These are phyloP conservation scores for Aspergillus asperescens DNA, from an alignment of 495 filamentous ascomycete genomes.

Conservation along the genomic window DNA sequence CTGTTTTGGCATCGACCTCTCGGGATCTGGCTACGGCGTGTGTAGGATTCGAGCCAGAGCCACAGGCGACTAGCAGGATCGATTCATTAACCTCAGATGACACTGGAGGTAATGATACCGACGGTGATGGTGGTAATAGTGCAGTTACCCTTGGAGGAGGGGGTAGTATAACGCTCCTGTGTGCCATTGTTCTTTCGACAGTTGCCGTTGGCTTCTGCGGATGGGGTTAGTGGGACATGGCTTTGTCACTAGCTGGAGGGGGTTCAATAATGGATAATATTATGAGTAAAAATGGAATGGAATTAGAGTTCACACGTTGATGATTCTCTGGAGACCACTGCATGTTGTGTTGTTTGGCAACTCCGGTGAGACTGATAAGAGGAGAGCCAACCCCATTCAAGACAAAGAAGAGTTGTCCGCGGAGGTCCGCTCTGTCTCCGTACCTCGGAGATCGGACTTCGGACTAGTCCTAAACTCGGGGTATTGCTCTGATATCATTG, in stretches of 20 bases:
- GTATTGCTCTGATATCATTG: conserved; percentile 4
- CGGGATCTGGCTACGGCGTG: conserved; percentile 21
- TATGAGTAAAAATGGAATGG: no score
- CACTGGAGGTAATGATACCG: background rate
- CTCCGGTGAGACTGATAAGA: no score
- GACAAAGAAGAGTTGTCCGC: background rate
- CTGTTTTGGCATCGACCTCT: conserved; percentile 5
- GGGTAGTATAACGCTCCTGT: background rate
- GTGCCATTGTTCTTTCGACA: background rate
- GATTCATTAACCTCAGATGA: background rate
- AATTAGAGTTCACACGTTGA: no score
- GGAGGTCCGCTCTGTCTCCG: background rate
- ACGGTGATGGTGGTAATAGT: background rate
- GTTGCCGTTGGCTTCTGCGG: conserved; percentile 4
- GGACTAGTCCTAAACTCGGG: conserved; percentile 5
- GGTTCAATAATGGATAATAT: no score
- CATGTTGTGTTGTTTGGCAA: no score
- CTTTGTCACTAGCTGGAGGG: no score
- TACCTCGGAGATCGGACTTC: conserved; percentile 11
- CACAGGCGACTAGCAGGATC: background rate
- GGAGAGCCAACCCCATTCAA: no score
- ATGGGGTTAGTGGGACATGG: conserved; percentile 1
- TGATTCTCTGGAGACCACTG: no score
- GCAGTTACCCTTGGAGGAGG: background rate
- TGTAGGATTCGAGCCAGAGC: conserved; percentile 16